Conservation (phyloP, 2,329 filamentous ascomycete species). For the Berkeleyomyces basicola region DNA sequence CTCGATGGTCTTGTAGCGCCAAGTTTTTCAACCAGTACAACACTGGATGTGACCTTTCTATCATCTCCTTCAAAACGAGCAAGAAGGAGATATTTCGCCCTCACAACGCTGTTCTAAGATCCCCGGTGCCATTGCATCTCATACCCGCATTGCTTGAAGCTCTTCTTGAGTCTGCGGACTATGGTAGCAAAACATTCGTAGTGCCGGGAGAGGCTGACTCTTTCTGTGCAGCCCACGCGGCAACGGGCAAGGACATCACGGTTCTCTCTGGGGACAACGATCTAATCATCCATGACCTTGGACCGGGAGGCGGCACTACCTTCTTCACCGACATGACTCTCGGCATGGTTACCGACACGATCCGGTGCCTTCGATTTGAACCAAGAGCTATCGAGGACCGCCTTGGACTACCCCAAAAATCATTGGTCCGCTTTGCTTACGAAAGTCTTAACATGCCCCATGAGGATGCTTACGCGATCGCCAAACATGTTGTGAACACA, state of each 20-base stretch:
- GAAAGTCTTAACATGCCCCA: constrained; percentile 16
- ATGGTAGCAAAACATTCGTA: constrained; percentile 31
- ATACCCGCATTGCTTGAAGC: constrained; percentile 63
- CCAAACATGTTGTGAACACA: neutral
- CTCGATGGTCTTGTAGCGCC: constrained; percentile 8
- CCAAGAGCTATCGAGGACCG: constrained; percentile 25
- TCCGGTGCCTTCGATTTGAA: constrained; percentile 19
- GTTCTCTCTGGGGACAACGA: constrained; percentile 80
- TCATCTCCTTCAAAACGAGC: constrained; percentile 28
- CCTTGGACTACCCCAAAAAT: constrained; percentile 23
- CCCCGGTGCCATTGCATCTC: constrained; percentile 35
- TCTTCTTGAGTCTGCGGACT: constrained; percentile 31
- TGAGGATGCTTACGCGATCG: constrained; percentile 14
- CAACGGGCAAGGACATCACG: constrained; percentile 35
- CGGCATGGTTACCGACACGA: constrained; percentile 11
- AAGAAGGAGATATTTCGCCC: neutral
- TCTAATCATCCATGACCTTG: constrained; percentile 58
- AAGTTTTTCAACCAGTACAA: constrained; percentile 17
- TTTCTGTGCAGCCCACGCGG: constrained; percentile 50
- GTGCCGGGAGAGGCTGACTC: constrained; percentile 75
- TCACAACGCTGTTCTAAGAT: neutral
- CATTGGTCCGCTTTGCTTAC: constrained; percentile 19
- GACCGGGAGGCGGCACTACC: constrained; percentile 47
- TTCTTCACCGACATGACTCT: constrained; percentile 25
- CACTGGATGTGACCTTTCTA: constrained; percentile 3